These are phyloP conservation scores for Pleurotus platypus DNA, from an alignment of 768 basidiomycete genomes.

Conservation along the genomic window DNA sequence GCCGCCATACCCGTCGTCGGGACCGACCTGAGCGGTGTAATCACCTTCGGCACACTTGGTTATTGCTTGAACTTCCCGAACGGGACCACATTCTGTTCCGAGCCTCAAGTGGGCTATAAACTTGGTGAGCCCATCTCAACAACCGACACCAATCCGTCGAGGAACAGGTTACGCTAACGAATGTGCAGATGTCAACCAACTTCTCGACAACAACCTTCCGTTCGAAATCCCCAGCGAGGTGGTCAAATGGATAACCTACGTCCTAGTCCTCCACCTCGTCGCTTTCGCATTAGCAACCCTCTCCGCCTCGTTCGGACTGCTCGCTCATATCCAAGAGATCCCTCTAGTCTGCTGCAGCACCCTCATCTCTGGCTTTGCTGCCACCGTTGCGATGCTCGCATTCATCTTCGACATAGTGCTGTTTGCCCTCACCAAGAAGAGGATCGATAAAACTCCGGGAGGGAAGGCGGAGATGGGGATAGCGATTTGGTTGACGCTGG, in stretches of 20 bases:
- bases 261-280: conserved; percentile 86
- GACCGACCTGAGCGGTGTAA: conserved; percentile 47
- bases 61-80: conserved; percentile 71
- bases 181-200: conserved; percentile 68
- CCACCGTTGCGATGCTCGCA: conserved; percentile 73
- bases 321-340: conserved; percentile 86
- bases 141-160: neutral
- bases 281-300: conserved; percentile 73
- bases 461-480: conserved; percentile 84
- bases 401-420: conserved; percentile 92
- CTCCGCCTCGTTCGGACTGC: conserved; percentile 76
- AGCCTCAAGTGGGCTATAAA: conserved; percentile 80
- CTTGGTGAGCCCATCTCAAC: conserved; percentile 55
- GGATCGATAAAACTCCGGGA: conserved; percentile 65
- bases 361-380: conserved; percentile 78
- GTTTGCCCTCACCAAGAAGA: conserved; percentile 84
- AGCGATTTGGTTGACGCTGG: conserved; percentile 89
- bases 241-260: conserved; percentile 95
- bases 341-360: conserved; percentile 82
- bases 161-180: neutral
- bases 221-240: conserved; percentile 77
- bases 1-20: conserved; percentile 46
- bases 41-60: conserved; percentile 87
- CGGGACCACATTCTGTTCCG: conserved; percentile 64
- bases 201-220: conserved; percentile 65